Base-by-base conservation (phyloP, 345 rosid species). In the Lepidium sativum region DNA sequence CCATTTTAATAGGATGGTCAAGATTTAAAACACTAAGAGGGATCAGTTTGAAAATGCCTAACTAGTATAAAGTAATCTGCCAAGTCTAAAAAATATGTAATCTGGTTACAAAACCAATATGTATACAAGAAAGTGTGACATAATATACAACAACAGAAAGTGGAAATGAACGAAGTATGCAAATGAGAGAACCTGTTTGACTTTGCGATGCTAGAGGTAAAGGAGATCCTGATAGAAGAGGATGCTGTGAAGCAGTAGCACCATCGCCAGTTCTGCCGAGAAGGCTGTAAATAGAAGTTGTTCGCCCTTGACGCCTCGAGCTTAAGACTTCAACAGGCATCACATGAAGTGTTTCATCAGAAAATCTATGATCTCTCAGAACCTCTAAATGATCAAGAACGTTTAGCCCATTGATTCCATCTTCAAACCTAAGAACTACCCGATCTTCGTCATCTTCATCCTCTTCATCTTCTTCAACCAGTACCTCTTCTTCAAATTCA, bases 241-340 rank as follows among this genome's bases (percentile, higher is more conserved):
- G 98, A 80, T 92, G 98, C 60, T 81, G 84, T 41, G 92, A 78
- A 59, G 89, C 84, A 10, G 80, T 77, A 43, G 80, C 77, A 73
- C 73, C 78, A 61, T 82, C 90, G 44, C 94, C 82, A 63, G 73
- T 80, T 74, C 96, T 80, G 43, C 96, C 98, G 37, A 92, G 83
- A 59, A 87, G 94, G 82, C 79, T 87, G 81, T 92, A 92, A 62
- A 92, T 92, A 41, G 98, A 92, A 33, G 98, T 89, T 17, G 97
- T 92, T 42, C 98, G 84, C 16, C 91, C 91, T 73, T 82, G 98
- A 73, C 97, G 97, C 70, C 98, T 82, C 14, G 98, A 92, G 72
- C 98, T 94, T 73, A 92, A 89, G 77, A 89, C 83, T 71, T 92
- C 98, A 62, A 89, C 98, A 10, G 97, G 98, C 97, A 92, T 92